These are phyloP conservation scores for Mycosphaerella arachidis DNA, from an alignment of 2,329 filamentous ascomycete genomes.

Conservation along the genomic window DNA sequence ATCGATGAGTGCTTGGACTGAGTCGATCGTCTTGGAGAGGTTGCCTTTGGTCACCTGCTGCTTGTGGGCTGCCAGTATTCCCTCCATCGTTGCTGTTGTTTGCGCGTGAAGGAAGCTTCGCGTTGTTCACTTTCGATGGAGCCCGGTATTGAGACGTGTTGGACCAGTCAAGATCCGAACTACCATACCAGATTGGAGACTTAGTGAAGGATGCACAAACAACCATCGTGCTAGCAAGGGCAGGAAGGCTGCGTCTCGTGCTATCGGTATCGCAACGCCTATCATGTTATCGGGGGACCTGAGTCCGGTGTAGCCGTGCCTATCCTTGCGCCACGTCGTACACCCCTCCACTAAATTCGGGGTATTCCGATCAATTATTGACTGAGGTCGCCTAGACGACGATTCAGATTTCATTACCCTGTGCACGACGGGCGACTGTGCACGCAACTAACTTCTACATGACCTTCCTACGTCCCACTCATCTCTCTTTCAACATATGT, in stretches of 20 bases:
- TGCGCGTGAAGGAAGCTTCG: not conserved
- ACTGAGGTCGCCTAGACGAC: no score
- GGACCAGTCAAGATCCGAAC: not conserved
- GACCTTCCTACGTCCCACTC: no score
- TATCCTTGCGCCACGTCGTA: not conserved
- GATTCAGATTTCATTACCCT: no score
- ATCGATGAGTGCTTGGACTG: conserved; percentile 80
- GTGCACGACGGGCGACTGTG: no score
- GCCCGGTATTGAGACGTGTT: not conserved
- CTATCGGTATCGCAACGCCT: not conserved
- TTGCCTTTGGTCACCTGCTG: conserved; percentile 66
- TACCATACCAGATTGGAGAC: not conserved
- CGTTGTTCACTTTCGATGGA: not conserved
- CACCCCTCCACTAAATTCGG: no score
- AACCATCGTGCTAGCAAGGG: not conserved
- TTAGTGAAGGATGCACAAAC: not conserved
- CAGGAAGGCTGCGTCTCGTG: not conserved
- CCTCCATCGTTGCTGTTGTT: conserved; percentile 47
- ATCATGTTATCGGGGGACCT: not conserved
- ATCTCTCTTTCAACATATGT: no score
- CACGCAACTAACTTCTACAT: no score
- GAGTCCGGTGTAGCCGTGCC: not conserved
- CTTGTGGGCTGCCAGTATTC: conserved; percentile 68
- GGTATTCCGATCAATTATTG: no score
- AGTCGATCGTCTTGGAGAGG: conserved; percentile 65